phyloP scores from a whole-genome alignment of 257 asterid genomes.

The Coffea eugenioides region DNA sequence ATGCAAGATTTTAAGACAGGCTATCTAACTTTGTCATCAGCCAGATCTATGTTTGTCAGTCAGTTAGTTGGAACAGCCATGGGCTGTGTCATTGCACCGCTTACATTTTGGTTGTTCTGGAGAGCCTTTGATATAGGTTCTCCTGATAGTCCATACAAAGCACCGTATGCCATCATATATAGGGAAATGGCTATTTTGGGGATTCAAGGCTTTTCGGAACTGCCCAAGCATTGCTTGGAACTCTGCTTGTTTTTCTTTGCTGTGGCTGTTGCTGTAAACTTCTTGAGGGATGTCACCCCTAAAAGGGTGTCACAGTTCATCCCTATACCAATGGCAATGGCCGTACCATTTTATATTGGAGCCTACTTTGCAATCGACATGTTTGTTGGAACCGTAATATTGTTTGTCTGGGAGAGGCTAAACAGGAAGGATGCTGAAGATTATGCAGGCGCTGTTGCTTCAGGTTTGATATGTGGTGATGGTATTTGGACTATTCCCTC shows the following conservation, averaged over 20 bases:
- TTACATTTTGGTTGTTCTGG: slow-evolving; percentile 97
- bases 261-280: slow-evolving; percentile 68
- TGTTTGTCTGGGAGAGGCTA: slow-evolving; percentile 79
- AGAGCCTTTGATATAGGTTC: slow-evolving; percentile 84
- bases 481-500: slow-evolving; percentile 98
- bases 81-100: slow-evolving; percentile 94
- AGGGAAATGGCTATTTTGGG: slow-evolving; percentile 97
- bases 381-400: slow-evolving; percentile 84
- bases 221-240: slow-evolving; percentile 85
- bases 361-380: slow-evolving; percentile 96
- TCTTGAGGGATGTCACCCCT: slow-evolving; percentile 65
- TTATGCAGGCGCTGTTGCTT: slow-evolving; percentile 85
- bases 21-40: slow-evolving; percentile 84
- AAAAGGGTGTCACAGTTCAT: slow-evolving; percentile 56
- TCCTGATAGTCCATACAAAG: slow-evolving; percentile 94
- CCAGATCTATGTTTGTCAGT: slow-evolving; percentile 91
- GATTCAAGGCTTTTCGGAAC: slow-evolving; percentile 84
- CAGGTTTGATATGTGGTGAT: slow-evolving; percentile 92
- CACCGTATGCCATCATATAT: slow-evolving; percentile 86
- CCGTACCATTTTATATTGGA: slow-evolving; percentile 88
- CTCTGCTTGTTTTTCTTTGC: slow-evolving; percentile 69
- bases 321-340: slow-evolving; percentile 97
- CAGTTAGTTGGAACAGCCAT: slow-evolving; percentile 89
- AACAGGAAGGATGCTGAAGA: slow-evolving; percentile 73
- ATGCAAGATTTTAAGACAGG: slow-evolving; percentile 97